Evolutionary conservation across 768 basidiomycete genomes (phyloP).

Genomic region (Amylocystis lapponica): DNA sequence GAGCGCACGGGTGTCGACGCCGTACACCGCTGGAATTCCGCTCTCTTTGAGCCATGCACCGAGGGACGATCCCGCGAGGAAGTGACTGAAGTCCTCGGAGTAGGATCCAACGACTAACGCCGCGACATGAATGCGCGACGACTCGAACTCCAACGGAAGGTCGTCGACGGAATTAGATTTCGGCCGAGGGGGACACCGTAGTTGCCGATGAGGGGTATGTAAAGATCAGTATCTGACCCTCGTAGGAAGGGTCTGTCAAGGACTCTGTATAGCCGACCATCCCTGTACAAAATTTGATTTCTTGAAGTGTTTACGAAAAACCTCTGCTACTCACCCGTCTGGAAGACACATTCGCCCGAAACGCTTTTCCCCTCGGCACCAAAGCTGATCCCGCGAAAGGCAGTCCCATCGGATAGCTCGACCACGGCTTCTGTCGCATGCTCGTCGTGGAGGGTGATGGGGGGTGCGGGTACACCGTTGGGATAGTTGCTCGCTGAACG

Average conservation of each 20-base stretch:
- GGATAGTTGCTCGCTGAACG: slow-evolving; percentile 38
- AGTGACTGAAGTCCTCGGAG: slow-evolving; percentile 92
- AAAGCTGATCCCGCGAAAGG: slow-evolving; percentile 86
- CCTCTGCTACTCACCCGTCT: slow-evolving; percentile 80
- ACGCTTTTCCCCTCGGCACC: slow-evolving; percentile 89
- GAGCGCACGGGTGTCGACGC: slow-evolving; percentile 93
- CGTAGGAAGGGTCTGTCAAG: slow-evolving; percentile 96
- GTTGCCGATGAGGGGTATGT: slow-evolving; percentile 95
- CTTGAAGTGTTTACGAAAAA: too few relatives aligned
- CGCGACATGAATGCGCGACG: slow-evolving; percentile 88
- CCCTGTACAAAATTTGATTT: slow-evolving; percentile 64
- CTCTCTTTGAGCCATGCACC: slow-evolving; percentile 94
- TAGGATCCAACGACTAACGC: slow-evolving; percentile 92
- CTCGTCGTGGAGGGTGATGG: slow-evolving; percentile 27
- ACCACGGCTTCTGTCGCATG: slow-evolving; percentile 57
- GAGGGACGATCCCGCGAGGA: slow-evolving; percentile 83
- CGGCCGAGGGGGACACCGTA: slow-evolving; percentile 89
- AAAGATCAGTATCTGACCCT: slow-evolving; percentile 94
- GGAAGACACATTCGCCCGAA: slow-evolving; percentile 98
- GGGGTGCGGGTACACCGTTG: slow-evolving; percentile 29
- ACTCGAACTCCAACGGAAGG: slow-evolving; percentile 83
- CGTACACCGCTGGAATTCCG: slow-evolving; percentile 89
- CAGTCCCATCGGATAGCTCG: slow-evolving; percentile 86
- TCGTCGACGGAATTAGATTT: slow-evolving; percentile 38
- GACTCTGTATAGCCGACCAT: slow-evolving; percentile 99